Evolutionary conservation across 2,329 filamentous ascomycete genomes (phyloP).

Genomic region (Stagonosporopsis cucurbitacearum): DNA sequence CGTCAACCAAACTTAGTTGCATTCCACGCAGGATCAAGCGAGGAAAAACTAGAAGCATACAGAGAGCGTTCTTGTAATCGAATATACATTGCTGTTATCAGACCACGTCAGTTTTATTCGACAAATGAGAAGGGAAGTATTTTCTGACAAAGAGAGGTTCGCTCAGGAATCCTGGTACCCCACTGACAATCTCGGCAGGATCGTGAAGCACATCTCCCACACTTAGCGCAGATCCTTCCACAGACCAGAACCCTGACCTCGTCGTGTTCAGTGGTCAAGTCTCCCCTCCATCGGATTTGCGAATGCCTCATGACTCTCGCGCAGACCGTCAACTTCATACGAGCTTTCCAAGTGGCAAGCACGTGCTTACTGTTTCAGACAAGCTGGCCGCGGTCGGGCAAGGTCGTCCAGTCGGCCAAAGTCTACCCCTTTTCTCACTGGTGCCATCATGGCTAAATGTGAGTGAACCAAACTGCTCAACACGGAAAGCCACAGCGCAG

Average conservation of each 20-base stretch:
- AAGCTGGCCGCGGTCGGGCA: not conserved
- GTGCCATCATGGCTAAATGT: not conserved
- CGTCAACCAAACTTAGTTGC: conserved; percentile 12
- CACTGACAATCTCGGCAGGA: conserved; percentile 4
- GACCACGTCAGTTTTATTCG: not conserved
- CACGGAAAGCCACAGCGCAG: not conserved
- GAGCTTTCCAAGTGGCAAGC: not conserved
- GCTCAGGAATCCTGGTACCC: not conserved
- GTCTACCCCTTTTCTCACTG: not conserved
- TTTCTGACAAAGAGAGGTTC: not conserved
- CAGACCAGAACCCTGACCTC: not conserved
- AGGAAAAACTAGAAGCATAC: not conserved
- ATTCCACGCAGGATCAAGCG: conserved; percentile 10
- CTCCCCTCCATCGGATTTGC: not conserved
- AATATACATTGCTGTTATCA: not conserved
- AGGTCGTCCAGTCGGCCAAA: not conserved
- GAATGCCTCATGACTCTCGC: conserved; percentile 7
- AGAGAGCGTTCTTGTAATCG: not conserved
- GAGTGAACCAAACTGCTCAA: not conserved
- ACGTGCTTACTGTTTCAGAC: not conserved
- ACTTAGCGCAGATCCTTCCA: conserved; percentile 9
- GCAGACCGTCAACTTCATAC: not conserved
- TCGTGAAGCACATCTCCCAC: conserved; percentile 6
- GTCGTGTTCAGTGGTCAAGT: conserved; percentile 1
- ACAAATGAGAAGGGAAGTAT: not conserved